Evolutionary conservation across 345 rosid species (phyloP), one percentile per base, ranked within the genome.

Genomic region (Mangifera indica): DNA sequence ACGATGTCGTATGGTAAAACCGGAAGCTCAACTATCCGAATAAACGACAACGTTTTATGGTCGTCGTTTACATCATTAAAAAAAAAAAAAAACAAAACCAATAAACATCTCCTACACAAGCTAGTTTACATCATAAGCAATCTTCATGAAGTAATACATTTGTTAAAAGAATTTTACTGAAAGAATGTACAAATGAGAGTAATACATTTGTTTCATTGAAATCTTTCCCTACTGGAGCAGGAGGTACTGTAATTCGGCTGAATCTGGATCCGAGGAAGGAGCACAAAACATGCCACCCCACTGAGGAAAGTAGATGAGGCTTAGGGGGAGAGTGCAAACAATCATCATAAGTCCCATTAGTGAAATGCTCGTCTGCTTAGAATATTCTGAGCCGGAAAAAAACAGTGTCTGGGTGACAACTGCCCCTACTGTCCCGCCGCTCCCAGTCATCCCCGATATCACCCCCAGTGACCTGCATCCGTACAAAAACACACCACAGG

Each of bases 401-500:
- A 93, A 63, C 55, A 93, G 29, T 69, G 76, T 24, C 76, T 91
- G 90, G 5, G 90, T 93, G 69, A 81, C 85, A 18, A 89, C 96
- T 10, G 96, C 97, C 6, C 96, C 97, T 7, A 86, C 55, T 0
- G 96, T 88, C 1, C 98, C 98, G 14, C 98, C 97, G 12, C 91
- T 86, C 37, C 96, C 97, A 6, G 96, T 88, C 84, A 93, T 89
- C 59, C 96, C 97, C 18, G 96, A 78, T 67, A 91, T 87, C 72
- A 88, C 89, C 73, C 98, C 97, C 14, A 91, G 76, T 1, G 96
- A 93, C 84, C 97, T 93, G 84, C 80, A 73, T 61, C 9, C 56
- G 51, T 1, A 22, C 7, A 11, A 18, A 12, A 24, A n/a, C 11
- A 17, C 55, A 46, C 0, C 21, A 10, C 17, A 42, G 12, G 3